Conservation (phyloP, 2,329 filamentous ascomycete genomes). For the Trichoderma sp. region DNA sequence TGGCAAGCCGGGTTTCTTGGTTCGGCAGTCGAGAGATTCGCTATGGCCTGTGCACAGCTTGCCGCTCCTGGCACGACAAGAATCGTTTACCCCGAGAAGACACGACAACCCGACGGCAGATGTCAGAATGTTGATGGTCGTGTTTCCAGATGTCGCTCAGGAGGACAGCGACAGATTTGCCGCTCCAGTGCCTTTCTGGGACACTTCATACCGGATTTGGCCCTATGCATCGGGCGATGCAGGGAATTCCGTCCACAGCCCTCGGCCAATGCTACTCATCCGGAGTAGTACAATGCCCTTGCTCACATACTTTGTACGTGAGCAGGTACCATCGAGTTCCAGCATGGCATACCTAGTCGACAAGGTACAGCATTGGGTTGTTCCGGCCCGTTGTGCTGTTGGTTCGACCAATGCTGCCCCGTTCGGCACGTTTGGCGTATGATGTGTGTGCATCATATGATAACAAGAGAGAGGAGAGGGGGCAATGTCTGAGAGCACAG, state of each 20-base stretch:
- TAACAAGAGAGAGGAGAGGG: background rate
- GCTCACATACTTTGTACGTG: slow-evolving; percentile 13
- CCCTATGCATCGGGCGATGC: slow-evolving; percentile 29
- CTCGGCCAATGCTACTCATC: slow-evolving; percentile 26
- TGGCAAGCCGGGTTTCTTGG: slow-evolving; percentile 13
- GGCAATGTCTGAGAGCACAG: background rate
- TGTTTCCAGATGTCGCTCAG: slow-evolving; percentile 4
- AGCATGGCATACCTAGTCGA: background rate
- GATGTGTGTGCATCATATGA: slow-evolving; percentile 25
- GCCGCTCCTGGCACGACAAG: background rate
- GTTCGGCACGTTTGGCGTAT: slow-evolving; percentile 19
- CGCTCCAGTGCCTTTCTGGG: slow-evolving; percentile 3
- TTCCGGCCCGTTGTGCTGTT: slow-evolving; percentile 19
- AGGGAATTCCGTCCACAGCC: slow-evolving; percentile 22
- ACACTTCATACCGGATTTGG: slow-evolving; percentile 28
- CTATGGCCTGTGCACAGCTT: slow-evolving; percentile 30
- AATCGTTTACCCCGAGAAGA: background rate
- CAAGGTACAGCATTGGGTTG: background rate
- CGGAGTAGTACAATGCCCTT: slow-evolving; percentile 23
- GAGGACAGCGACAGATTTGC: background rate
- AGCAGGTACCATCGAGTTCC: background rate
- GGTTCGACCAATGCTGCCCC: slow-evolving; percentile 6
- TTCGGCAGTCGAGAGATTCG: slow-evolving; percentile 30
- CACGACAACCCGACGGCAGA: background rate
- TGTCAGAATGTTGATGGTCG: background rate